A percentile compares a stretch with the other conserved stretches of the same genome.
These are phyloP conservation scores for Kwoniella shivajii DNA, from an alignment of 1,284 basidiomycete species.

Conservation along the genomic window DNA sequence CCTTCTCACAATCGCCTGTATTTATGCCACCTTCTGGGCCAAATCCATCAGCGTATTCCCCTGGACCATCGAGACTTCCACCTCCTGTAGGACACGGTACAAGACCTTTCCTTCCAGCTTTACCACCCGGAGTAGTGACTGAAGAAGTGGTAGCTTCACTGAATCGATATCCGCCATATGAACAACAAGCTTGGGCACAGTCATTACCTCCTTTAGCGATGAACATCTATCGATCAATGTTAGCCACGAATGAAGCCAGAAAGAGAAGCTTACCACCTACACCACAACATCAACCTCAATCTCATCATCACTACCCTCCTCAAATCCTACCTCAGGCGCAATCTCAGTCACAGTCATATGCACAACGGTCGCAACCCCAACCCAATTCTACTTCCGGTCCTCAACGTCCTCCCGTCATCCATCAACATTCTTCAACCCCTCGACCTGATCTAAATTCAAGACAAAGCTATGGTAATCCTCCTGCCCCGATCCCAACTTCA, in stretches of 20 bases:
- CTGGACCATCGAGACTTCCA: conserved; percentile 10
- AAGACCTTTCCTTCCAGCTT: conserved; percentile 33
- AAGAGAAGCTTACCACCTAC: conserved; percentile 21
- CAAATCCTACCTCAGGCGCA: conserved; percentile 7
- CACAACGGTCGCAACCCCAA: not conserved
- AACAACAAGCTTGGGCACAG: conserved; percentile 45
- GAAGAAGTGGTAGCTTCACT: conserved; percentile 49
- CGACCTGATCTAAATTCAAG: not conserved
- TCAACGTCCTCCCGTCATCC: not conserved
- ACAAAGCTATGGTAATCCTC: not conserved
- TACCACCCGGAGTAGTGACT: conserved; percentile 46
- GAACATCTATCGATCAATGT: conserved; percentile 39
- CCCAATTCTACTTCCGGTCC: not conserved
- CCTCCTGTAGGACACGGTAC: conserved; percentile 2
- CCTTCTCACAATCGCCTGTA: conserved; percentile 6
- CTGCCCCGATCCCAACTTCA: not conserved
- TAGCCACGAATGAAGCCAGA: conserved; percentile 35
- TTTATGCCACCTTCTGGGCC: not conserved
- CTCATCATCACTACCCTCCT: conserved; percentile 1
- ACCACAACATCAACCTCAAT: not conserved
- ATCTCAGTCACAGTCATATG: conserved; percentile 9
- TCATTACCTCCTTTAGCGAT: conserved; percentile 37
- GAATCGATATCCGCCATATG: conserved; percentile 42
- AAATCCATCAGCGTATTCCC: conserved; percentile 8
- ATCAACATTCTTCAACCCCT: too few relatives aligned